Evolutionary conservation across 352 stramenopile species (phyloP).

Genomic region (Globisporangium nunn): DNA sequence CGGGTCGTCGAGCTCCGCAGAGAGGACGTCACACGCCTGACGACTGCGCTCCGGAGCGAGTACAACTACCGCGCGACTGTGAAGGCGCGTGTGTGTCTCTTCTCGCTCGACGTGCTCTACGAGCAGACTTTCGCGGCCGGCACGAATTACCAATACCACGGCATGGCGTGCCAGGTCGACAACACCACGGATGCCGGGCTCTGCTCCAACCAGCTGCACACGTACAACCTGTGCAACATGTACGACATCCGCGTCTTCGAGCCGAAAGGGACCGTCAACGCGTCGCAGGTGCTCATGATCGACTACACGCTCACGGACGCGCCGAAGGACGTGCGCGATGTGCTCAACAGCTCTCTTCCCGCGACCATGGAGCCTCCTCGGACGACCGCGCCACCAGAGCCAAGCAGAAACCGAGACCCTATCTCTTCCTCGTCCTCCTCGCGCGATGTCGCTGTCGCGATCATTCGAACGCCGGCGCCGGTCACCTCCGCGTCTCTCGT

Average conservation of each 20-base stretch:
- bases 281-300: conserved; percentile 10
- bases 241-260: conserved; percentile 11
- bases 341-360: conserved; percentile 3
- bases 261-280: background rate
- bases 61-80: conserved; percentile 88
- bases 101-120: conserved; percentile 86
- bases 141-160: conserved; percentile 11
- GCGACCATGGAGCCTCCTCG: background rate
- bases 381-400: background rate
- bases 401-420: background rate
- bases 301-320: conserved; percentile 1
- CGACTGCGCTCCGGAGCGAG: conserved; percentile 8
- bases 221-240: conserved; percentile 6
- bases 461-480: background rate
- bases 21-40: background rate
- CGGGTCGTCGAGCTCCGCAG: conserved; percentile 3
- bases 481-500: background rate
- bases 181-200: background rate
- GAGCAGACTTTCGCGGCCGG: conserved; percentile 39
- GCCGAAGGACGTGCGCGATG: conserved; percentile 5
- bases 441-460: background rate
- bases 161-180: conserved; percentile 1
- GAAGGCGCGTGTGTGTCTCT: conserved; percentile 77
- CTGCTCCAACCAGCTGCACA: background rate
- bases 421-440: background rate